Evolutionary conservation across 148 eudicot genomes (phyloP).

Genomic region (Cornus controversa): DNA sequence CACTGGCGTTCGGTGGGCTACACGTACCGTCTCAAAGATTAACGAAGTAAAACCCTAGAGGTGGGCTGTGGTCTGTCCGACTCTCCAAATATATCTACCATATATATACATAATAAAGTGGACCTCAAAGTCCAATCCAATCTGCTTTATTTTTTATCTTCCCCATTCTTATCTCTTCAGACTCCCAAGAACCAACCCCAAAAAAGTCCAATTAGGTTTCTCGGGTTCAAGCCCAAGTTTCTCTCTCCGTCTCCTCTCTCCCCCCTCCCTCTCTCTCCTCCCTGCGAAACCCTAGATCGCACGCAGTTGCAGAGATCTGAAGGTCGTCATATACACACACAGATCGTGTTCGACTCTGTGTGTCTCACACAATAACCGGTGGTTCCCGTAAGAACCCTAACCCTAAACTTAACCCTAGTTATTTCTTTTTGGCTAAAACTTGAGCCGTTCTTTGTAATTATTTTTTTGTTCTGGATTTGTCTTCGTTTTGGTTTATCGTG

Average conservation of each 20-base stretch:
- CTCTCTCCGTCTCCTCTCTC: constrained; percentile 13
- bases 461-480: neutral
- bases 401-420: neutral
- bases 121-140: constrained; percentile 42
- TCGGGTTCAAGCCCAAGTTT: constrained; percentile 38
- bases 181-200: constrained; percentile 1
- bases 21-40: neutral
- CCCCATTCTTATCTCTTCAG: constrained; percentile 5
- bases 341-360: neutral
- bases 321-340: neutral
- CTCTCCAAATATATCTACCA: neutral
- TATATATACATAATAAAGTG: constrained; percentile 6
- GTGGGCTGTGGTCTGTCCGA: constrained; percentile 21
- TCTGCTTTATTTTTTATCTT: constrained; percentile 12
- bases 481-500: neutral
- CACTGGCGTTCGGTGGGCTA: constrained; percentile 10
- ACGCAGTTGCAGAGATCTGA: neutral
- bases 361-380: constrained; percentile 1
- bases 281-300: constrained; percentile 31
- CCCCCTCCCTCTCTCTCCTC: neutral
- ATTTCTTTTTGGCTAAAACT: neutral
- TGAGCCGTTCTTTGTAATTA: neutral
- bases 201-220: constrained; percentile 21
- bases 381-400: neutral
- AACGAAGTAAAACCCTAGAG: neutral